Evolutionary conservation across 2,329 filamentous ascomycete genomes (phyloP), one percentile per base, ranked within the genome.

Genomic region (Huntiella savannae): DNA sequence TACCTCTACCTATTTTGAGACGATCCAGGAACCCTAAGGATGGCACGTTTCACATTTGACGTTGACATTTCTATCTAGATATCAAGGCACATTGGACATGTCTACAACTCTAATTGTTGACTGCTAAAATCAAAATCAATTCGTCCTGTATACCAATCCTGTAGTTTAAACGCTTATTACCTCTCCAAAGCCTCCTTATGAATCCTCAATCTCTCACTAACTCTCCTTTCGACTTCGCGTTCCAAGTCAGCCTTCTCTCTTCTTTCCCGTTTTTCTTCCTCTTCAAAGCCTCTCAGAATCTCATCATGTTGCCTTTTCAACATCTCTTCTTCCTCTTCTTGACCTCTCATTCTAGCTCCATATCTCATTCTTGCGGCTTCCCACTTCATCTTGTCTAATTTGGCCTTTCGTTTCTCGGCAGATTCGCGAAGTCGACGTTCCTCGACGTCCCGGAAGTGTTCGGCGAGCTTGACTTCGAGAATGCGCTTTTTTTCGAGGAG

Each of bases 401-500:
- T 28, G n/a, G 40, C 40, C 19, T 41, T 7, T 19, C 40, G 40
- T 19, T 13, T 13, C 7, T 19, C 19, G 3, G 17, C 17, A 28
- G 40, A 5, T n/a, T 41, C 22, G 12, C 17, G 11, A 12, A 41
- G 15, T 12, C 40, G 40, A 10, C 40, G 40, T 32, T 41, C 40
- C 33, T 41, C 40, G 2, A 41, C 19, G 3, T 41, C 40, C 1
- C 40, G 22, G 40, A 41, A 41, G 40, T 41, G 40, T 28, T 32
- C 19, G 13, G 28, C 8, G n/a, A 41, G 28, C 28, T 41, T 41
- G 17, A 41, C 2, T 41, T 41, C 40, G 11, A 41, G 40, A 2
- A 41, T 19, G 19, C 40, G 40, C 33, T 41, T 41, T 13, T 41
- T 41, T 41, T 41, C 40, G 12, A 19, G 33, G 19, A 41, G 40